A percentile compares a stretch with the other conserved stretches of the same genome.
These are phyloP conservation scores for Botrytis galanthina DNA, from an alignment of 2,329 filamentous ascomycete genomes.

Conservation along the genomic window DNA sequence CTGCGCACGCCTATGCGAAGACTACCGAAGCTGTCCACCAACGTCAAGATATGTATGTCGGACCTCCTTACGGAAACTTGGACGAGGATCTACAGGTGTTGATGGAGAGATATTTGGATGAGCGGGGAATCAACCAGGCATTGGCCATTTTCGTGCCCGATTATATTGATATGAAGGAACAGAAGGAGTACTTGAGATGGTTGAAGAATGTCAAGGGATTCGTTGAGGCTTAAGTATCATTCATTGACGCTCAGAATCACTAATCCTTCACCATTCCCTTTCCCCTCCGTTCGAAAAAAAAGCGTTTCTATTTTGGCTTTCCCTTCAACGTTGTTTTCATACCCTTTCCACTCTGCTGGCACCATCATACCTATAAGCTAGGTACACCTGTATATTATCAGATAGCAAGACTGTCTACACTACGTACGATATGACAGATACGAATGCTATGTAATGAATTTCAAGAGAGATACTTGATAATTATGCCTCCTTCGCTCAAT, in stretches of 20 bases:
- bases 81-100: constrained; percentile 94
- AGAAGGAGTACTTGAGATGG: constrained; percentile 94
- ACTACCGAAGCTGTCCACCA: constrained; percentile 74
- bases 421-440: background rate
- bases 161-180: constrained; percentile 98
- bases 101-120: constrained; percentile 90
- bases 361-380: background rate
- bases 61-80: constrained; percentile 88
- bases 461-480: constrained; percentile 7
- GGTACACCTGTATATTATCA: constrained; percentile 11
- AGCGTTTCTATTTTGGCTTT: constrained; percentile 14
- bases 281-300: background rate
- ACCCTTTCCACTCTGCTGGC: constrained; percentile 17
- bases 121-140: constrained; percentile 83
- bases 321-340: constrained; percentile 31
- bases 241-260: background rate
- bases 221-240: constrained; percentile 60
- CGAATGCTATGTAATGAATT: constrained; percentile 11
- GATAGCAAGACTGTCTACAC: constrained; percentile 12
- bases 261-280: background rate
- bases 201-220: constrained; percentile 84
- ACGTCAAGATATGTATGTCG: constrained; percentile 77
- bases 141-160: constrained; percentile 90
- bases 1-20: constrained; percentile 72
- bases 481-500: constrained; percentile 6